Conservation (phyloP, 2,329 filamentous ascomycete genomes). For the Neurospora sp. region DNA sequence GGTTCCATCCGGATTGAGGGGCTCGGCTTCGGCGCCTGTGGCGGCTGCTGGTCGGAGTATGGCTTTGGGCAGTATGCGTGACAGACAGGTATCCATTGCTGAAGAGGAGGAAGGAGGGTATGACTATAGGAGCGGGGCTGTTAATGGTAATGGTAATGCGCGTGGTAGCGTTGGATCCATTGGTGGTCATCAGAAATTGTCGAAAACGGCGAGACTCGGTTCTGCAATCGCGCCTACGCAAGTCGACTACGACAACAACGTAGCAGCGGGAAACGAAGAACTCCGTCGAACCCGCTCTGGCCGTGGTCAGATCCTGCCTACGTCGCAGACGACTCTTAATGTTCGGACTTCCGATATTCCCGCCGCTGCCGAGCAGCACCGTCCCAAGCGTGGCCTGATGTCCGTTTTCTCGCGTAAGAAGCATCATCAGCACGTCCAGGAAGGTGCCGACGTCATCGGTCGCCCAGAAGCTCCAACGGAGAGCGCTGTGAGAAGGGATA, state of each 20-base stretch:
- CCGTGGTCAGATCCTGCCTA: slow-evolving; percentile 24
- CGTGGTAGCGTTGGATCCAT: background rate
- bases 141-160: background rate
- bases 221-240: background rate
- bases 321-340: slow-evolving; percentile 15
- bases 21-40: background rate
- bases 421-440: slow-evolving; percentile 29
- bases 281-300: slow-evolving; percentile 34
- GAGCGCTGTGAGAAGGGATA: slow-evolving; percentile 53
- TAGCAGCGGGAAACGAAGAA: slow-evolving; percentile 3
- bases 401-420: slow-evolving; percentile 58
- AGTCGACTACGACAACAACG: background rate
- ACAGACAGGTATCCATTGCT: background rate
- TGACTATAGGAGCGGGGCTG: background rate
- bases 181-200: background rate
- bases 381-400: slow-evolving; percentile 36
- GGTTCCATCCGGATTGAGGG: background rate
- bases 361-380: slow-evolving; percentile 4
- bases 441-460: slow-evolving; percentile 32
- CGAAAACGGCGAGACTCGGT: background rate
- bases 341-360: slow-evolving; percentile 7
- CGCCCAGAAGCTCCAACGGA: slow-evolving; percentile 41
- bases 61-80: background rate
- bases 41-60: background rate
- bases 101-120: background rate